A percentile compares a stretch with the other conserved stretches of the same genome.
Conservation (phyloP, 2,329 filamentous ascomycete genomes). For the Metarhizium humberi region DNA sequence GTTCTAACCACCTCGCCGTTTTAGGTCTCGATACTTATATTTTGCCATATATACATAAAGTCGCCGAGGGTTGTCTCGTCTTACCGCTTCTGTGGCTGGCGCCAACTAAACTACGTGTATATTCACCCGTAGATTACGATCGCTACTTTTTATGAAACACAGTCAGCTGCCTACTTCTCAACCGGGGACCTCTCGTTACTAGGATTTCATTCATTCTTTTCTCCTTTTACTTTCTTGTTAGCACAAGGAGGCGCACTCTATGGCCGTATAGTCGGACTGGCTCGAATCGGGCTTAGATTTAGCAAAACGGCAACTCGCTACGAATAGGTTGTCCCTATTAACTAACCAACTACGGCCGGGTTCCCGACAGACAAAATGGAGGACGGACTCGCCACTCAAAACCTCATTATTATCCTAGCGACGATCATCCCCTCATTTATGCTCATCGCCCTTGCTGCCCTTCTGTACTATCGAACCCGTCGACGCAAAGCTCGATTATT, state of each 20-base stretch:
- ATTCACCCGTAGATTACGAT: too few relatives aligned
- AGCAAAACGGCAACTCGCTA: background rate
- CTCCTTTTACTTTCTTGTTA: background rate
- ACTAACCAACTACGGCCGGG: background rate
- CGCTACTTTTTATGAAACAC: too few relatives aligned
- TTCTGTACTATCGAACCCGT: constrained; percentile 29
- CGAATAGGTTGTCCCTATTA: background rate
- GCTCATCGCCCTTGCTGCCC: constrained; percentile 21
- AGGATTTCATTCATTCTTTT: background rate
- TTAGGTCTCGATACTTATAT: background rate
- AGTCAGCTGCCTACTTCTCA: background rate
- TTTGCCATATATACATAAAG: too few relatives aligned
- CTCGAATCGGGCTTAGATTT: background rate
- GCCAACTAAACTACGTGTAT: too few relatives aligned
- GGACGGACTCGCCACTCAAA: background rate
- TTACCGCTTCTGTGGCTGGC: too few relatives aligned
- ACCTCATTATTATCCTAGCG: constrained; percentile 38
- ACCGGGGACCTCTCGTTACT: background rate
- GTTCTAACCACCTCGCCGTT: background rate
- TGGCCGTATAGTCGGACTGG: background rate
- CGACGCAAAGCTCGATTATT: constrained; percentile 34
- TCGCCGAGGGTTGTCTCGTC: too few relatives aligned
- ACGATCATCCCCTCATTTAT: constrained; percentile 37
- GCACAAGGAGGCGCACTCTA: background rate
- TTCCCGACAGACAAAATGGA: background rate